Evolutionary conservation across 768 basidiomycete species (phyloP), one percentile per base, ranked within the genome.

Genomic region (Xerocomellus amylosporus): DNA sequence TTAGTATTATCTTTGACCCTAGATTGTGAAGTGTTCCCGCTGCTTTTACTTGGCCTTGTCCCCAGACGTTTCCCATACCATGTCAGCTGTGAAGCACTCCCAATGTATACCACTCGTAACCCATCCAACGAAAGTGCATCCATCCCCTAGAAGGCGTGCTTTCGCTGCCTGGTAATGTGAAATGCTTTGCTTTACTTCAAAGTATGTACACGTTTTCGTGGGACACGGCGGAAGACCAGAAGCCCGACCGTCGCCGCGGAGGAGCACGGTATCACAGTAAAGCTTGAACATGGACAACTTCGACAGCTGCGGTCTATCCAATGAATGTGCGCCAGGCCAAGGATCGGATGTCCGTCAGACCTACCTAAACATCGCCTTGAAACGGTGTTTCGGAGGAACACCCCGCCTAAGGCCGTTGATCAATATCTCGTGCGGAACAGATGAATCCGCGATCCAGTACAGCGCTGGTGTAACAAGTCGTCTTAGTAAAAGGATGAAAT

Each of bases 331-430:
- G 36, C 45, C 39, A 40, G 9, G 46, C 14, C 28, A 39, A 28
- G 37, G 12, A 31, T 30, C 26, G 12, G 24, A 30, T 6, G 15
- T 26, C 20, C 1, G 12, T 52, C 69, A 46, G 43, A 51, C 56
- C n/a, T 52, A 87, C 90, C 85, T 81, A 38, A 80, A 84, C 67
- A 85, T 86, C 8, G 78, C 71, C 31, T 78, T 78, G 57, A 80
- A 75, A 24, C 87, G 77, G 61, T 89, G 82, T 64, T 88, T 91
- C 0, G 86, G 81, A 12, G 88, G 74, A 2, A 88, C 83, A 2
- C 91, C 91, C 42, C 91, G 84, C 62, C 81, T 86, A n/a, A 85
- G 72, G 3, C 92, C 91, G 56, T 89, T 90, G 58, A 89, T 88
- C 43, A 93, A 64, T 20, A 90, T 77, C 64, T 95, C 89, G 28